Conservation (phyloP, 495 filamentous ascomycete genomes). For the Aspergillus haitiensis region DNA sequence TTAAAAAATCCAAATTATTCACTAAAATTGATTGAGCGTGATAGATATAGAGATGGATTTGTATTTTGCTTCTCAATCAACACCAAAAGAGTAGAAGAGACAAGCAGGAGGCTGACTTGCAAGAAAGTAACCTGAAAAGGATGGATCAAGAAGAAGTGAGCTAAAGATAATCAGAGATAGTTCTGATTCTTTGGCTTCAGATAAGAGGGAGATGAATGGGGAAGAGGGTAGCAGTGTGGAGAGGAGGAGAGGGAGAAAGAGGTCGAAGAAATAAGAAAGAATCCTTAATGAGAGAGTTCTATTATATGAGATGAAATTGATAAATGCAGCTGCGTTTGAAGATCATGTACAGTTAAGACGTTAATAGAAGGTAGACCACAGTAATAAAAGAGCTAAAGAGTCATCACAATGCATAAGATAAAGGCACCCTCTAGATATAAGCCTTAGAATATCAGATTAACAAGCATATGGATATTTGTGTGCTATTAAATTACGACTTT, state of each 20-base stretch:
- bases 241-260: not conserved
- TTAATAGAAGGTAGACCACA: not conserved
- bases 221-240: slow-evolving; percentile 3
- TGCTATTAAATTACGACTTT: slow-evolving; percentile 18
- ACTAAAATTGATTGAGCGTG: not conserved
- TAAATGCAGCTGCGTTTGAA: not conserved
- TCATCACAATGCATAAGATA: too few species aligned
- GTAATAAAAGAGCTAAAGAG: not conserved
- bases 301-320: not conserved
- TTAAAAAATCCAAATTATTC: slow-evolving; percentile 1
- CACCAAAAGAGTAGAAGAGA: too few species aligned
- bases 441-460: not conserved
- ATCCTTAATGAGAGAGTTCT: slow-evolving; percentile 7
- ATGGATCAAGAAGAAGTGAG: too few species aligned
- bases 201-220: slow-evolving; percentile 1
- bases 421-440: not conserved
- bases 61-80: too few species aligned
- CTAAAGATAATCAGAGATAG: too few species aligned
- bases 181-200: not conserved
- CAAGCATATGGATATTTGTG: not conserved
- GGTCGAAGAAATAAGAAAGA: not conserved
- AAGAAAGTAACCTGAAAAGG: too few species aligned
- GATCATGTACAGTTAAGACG: not conserved
- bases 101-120: too few species aligned
- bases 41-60: too few species aligned